phyloP scores from a whole-genome alignment of 176 grass and related monocot species.

The Oryza glaberrima region DNA sequence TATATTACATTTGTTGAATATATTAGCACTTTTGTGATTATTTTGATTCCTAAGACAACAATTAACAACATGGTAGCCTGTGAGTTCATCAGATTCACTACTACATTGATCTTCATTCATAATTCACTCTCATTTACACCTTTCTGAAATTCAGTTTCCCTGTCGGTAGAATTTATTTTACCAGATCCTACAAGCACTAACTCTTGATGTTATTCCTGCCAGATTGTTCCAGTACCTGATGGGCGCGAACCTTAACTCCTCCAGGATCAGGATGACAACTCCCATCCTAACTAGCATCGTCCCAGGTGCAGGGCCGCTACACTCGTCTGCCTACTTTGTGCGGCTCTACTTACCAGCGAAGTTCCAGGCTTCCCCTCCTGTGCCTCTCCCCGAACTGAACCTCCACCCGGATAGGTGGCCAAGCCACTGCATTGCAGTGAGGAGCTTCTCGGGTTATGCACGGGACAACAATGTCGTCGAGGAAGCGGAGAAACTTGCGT shows the following conservation, averaged over 20 bases:
- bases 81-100: not conserved
- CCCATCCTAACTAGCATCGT: conserved; percentile 78
- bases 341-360: conserved; percentile 67
- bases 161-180: not conserved
- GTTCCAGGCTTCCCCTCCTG: conserved; percentile 79
- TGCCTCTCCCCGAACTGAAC: conserved; percentile 76
- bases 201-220: conserved; percentile 9
- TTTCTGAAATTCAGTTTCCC: not conserved
- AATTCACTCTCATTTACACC: not conserved
- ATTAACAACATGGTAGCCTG: not conserved
- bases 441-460: conserved; percentile 73
- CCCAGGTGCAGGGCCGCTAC: conserved; percentile 56
- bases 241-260: conserved; percentile 87
- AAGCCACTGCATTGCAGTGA: conserved; percentile 67
- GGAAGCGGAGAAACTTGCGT: conserved; percentile 79
- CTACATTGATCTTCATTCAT: not conserved
- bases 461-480: conserved; percentile 64
- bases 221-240: conserved; percentile 92
- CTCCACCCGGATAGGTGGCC: conserved; percentile 74
- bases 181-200: not conserved
- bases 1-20: not conserved
- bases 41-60: not conserved
- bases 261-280: conserved; percentile 82
- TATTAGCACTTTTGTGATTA: not conserved
- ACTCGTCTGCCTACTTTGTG: conserved; percentile 72